Conservation (phyloP, 2,329 filamentous ascomycete genomes). For the Epichloe bromicola region DNA sequence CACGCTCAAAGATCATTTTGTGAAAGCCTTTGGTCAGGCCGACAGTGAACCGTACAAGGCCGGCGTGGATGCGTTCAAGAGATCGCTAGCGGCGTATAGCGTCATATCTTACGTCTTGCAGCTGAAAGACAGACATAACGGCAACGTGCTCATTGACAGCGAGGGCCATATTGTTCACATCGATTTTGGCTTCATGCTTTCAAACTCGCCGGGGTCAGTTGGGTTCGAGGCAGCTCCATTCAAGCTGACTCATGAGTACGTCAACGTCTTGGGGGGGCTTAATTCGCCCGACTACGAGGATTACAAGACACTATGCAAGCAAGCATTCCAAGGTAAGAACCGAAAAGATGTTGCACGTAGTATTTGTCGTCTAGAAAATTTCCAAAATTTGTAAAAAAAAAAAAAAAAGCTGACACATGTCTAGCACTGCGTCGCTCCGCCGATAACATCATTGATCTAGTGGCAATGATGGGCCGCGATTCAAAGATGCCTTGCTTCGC, state of each 20-base stretch:
- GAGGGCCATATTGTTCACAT: constrained; percentile 81
- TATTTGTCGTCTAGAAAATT: too few species aligned
- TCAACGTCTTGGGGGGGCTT: constrained; percentile 71
- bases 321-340: constrained; percentile 61
- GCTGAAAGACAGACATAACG: constrained; percentile 77
- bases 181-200: constrained; percentile 83
- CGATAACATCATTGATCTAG: constrained; percentile 68
- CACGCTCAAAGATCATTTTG: constrained; percentile 68
- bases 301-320: constrained; percentile 69
- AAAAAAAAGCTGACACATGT: not conserved
- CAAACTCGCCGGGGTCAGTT: constrained; percentile 72
- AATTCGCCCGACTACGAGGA: constrained; percentile 57
- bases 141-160: constrained; percentile 75
- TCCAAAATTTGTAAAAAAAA: too few species aligned
- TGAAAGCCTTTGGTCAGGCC: constrained; percentile 62
- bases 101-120: constrained; percentile 75
- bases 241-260: constrained; percentile 75
- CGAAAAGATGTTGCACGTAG: too few species aligned
- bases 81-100: constrained; percentile 74
- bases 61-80: constrained; percentile 66
- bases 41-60: constrained; percentile 57
- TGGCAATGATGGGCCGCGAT: constrained; percentile 72
- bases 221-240: constrained; percentile 80
- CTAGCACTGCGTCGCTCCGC: constrained; percentile 62
- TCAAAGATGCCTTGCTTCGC: constrained; percentile 78